Percentiles rank a stretch among this genome's conserved stretches.
These are phyloP conservation scores for Bolboschoenus planiculmis DNA, from an alignment of 176 grass and related monocot genomes.

Conservation along the genomic window DNA sequence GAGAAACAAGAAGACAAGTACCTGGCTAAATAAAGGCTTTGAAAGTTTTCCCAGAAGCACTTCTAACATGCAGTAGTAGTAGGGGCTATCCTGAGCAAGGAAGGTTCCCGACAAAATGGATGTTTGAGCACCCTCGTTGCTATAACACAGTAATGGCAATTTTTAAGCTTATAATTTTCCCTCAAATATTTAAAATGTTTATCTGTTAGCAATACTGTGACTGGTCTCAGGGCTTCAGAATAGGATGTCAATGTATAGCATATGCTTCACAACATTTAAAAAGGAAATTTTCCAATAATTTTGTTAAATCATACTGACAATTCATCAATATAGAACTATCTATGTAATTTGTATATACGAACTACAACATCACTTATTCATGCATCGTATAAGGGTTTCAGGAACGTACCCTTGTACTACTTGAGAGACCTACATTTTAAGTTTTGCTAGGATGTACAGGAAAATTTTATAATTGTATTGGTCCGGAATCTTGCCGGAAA, in stretches of 20 bases:
- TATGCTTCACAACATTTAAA: not conserved
- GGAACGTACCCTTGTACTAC: not conserved
- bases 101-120: constrained; percentile 74
- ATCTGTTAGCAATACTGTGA: not conserved
- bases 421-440: not conserved
- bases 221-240: not conserved
- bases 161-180: constrained; percentile 3
- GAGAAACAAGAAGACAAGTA: constrained; percentile 24
- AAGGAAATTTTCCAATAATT: not conserved
- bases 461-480: not conserved
- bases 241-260: not conserved
- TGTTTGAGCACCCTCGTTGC: constrained; percentile 63
- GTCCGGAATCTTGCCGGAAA: not conserved
- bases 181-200: too few relatives aligned
- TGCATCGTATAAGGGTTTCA: not conserved
- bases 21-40: constrained; percentile 74
- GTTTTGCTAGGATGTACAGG: not conserved
- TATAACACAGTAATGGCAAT: constrained; percentile 43
- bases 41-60: constrained; percentile 87
- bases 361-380: not conserved
- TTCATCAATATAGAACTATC: not conserved
- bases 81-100: constrained; percentile 75
- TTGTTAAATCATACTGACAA: not conserved
- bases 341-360: constrained; percentile 1
- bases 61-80: constrained; percentile 95